Conservation (phyloP, 1,284 basidiomycete species). For the Cystobasidium sp. region DNA sequence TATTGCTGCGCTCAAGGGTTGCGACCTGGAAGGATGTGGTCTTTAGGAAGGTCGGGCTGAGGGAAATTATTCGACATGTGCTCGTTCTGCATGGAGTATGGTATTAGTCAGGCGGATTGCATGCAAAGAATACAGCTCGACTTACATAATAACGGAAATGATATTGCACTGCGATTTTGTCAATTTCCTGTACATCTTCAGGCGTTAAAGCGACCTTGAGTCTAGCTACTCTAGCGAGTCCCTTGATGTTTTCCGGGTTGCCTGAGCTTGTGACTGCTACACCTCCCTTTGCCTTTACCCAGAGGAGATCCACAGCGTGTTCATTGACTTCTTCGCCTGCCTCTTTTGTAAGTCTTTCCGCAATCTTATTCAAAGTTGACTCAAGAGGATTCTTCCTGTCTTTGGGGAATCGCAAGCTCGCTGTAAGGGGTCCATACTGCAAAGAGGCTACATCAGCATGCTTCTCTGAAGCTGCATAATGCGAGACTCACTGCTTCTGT, state of each 20-base stretch:
- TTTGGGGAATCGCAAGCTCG: slow-evolving; percentile 58
- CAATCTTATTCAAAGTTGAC: slow-evolving; percentile 62
- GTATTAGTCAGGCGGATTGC: not conserved
- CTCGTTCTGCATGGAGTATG: slow-evolving; percentile 22
- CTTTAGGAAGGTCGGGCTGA: slow-evolving; percentile 54
- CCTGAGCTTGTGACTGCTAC: slow-evolving; percentile 75
- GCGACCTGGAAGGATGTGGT: slow-evolving; percentile 4
- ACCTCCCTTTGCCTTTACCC: slow-evolving; percentile 66
- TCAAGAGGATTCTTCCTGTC: slow-evolving; percentile 68
- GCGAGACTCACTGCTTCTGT: slow-evolving; percentile 56
- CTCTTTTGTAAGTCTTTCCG: slow-evolving; percentile 53
- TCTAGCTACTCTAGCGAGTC: slow-evolving; percentile 65
- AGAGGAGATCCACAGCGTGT: slow-evolving; percentile 66
- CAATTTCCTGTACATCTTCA: slow-evolving; percentile 69
- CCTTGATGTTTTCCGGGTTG: slow-evolving; percentile 69
- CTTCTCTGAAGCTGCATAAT: not conserved
- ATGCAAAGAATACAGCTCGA: not conserved
- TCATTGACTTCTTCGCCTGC: slow-evolving; percentile 62
- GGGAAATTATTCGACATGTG: slow-evolving; percentile 57
- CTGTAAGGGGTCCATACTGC: slow-evolving; percentile 62
- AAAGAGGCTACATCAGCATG: not conserved
- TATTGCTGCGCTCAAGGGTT: not conserved
- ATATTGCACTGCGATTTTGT: slow-evolving; percentile 65
- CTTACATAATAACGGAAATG: slow-evolving; percentile 61
- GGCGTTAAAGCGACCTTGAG: slow-evolving; percentile 65